Base-by-base conservation (phyloP, 805 yeast genomes). In the Candida ponderosae region DNA sequence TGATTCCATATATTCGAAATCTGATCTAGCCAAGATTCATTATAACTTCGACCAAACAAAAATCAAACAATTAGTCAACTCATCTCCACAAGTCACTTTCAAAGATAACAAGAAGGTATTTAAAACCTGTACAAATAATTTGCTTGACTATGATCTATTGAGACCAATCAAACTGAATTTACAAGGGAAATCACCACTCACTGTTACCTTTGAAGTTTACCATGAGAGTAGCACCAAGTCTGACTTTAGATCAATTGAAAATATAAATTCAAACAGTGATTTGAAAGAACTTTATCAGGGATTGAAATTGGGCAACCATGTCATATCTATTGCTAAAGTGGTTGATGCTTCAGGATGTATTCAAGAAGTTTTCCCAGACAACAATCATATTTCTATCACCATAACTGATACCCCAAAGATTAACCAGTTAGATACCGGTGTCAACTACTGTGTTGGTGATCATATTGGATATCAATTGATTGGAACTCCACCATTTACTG, bases 381-480 rank as follows among this genome's bases (percentile, higher is more conserved):
- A 59, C n/a, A 65, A 75, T 37, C 63, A 60, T 35, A 68, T 74
- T 19, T 60, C 66, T 14, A 67, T 89, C 33, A 70, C 76, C 1
- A 76, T 89, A 7, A 79, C 90, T 2, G 89, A 84, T 46, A 78
- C 79, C 9, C 96, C 97, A 8, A 71, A 75, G 43, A 79, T 89
- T 7, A 61, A 60, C 42, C 64, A 60, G 39, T 50, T 70, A 9
- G 65, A 65, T 32, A 51, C 69, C 7, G 53, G 57, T 18, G 41
- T 53, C 3, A 73, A 81, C 49, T 81, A 79, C 51, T 93, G 99
- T 70, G 95, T 90, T 20, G 99, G 98, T 10, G 97, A 90, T 43
- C 81, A 83, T 42, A 74, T 93, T 19, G 69, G 81, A 1, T 85
- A 85, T 53, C 73, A 80, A 43, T 59, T 90, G 43, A 73, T 74